Evolutionary conservation across 139 green algal species (phyloP).

Genomic region (Chlamydomonas applanata): DNA sequence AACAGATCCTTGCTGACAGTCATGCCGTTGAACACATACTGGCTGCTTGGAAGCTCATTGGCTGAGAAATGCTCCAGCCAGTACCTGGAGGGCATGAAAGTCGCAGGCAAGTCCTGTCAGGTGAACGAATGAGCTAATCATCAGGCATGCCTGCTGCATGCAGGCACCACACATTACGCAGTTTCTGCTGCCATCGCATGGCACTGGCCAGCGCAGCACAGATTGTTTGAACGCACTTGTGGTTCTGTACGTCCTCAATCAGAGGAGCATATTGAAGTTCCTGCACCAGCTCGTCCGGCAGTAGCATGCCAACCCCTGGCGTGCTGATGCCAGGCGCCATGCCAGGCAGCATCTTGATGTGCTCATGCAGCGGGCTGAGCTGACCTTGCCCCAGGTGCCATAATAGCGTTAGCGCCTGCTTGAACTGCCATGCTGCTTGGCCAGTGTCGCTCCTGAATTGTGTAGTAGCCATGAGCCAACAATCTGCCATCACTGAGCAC

Average conservation of each 20-base stretch:
- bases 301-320: slow-evolving; percentile 44
- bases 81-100: slow-evolving; percentile 12
- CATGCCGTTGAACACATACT: slow-evolving; percentile 23
- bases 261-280: slow-evolving; percentile 34
- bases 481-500: too few relatives aligned
- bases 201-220: background rate
- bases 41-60: slow-evolving; percentile 19
- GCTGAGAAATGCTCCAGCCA: slow-evolving; percentile 15
- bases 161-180: too few relatives aligned
- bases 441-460: background rate
- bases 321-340: slow-evolving; percentile 14
- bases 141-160: too few relatives aligned
- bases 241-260: slow-evolving; percentile 25
- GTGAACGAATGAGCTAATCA: too few relatives aligned
- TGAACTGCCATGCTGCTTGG: slow-evolving; percentile 17
- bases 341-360: slow-evolving; percentile 42
- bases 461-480: too few relatives aligned
- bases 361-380: slow-evolving; percentile 21
- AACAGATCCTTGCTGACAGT: slow-evolving; percentile 16
- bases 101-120: too few relatives aligned
- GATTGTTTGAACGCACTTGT: slow-evolving; percentile 17
- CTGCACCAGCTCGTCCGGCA: slow-evolving; percentile 16
- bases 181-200: too few relatives aligned
- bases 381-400: slow-evolving; percentile 32
- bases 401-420: slow-evolving; percentile 29